Evolutionary conservation across 2,329 filamentous ascomycete genomes (phyloP).

Genomic region (Purpureocillium lavendulum): DNA sequence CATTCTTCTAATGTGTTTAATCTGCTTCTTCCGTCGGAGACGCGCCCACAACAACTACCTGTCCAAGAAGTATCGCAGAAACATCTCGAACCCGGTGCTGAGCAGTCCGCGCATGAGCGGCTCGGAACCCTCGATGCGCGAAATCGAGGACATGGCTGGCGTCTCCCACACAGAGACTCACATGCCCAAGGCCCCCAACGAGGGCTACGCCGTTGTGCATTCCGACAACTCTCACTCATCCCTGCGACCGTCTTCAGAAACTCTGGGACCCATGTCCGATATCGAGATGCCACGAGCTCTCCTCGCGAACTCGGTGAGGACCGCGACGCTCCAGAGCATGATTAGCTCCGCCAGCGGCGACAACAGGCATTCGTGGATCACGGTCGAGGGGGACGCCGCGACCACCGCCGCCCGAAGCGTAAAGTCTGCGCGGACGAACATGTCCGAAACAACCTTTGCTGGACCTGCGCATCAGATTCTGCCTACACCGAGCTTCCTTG

Average conservation of each 20-base stretch:
- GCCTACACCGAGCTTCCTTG: constrained; percentile 17
- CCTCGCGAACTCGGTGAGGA: constrained; percentile 14
- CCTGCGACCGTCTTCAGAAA: constrained; percentile 16
- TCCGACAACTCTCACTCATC: constrained; percentile 14
- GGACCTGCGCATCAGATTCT: constrained; percentile 22
- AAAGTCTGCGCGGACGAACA: constrained; percentile 14
- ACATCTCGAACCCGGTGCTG: constrained; percentile 22
- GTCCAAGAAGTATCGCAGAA: constrained; percentile 19
- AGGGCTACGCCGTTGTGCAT: constrained; percentile 11
- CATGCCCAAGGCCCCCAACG: constrained; percentile 10
- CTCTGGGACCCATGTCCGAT: constrained; percentile 12
- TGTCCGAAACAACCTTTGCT: constrained; percentile 17
- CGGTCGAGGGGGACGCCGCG: constrained; percentile 18
- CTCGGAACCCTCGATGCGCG: constrained; percentile 13
- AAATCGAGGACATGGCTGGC: constrained; percentile 10
- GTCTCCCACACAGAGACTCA: constrained; percentile 8
- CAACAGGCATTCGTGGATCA: constrained; percentile 24
- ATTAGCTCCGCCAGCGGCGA: constrained; percentile 15
- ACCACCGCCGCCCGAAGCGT: constrained; percentile 15
- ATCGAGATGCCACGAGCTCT: constrained; percentile 15
- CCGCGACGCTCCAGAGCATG: constrained; percentile 10
- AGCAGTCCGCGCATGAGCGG: constrained; percentile 18
- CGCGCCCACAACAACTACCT: constrained; percentile 18
- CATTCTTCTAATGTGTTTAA: constrained; percentile 21
- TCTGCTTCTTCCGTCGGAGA: constrained; percentile 24